A percentile compares a stretch with the other conserved stretches of the same genome.
Evolutionary conservation across 2,329 filamentous ascomycete genomes (phyloP).

Genomic region (Penicillium brasilianum): DNA sequence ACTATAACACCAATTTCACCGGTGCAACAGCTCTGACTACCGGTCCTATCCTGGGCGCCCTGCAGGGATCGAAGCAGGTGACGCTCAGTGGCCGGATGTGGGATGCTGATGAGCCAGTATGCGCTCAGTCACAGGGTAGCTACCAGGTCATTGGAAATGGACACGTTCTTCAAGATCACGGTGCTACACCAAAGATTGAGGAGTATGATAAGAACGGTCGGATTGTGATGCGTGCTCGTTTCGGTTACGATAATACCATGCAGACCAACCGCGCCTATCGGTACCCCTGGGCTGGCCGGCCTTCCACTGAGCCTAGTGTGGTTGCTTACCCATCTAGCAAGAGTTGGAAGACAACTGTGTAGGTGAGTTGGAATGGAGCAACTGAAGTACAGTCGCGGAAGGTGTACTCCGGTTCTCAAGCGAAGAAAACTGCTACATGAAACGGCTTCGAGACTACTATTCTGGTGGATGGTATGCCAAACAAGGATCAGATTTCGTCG

Average conservation of each 20-base stretch:
- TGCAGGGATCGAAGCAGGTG: conserved; percentile 24
- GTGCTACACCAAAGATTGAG: conserved; percentile 39
- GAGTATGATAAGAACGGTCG: conserved; percentile 35
- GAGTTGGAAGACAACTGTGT: conserved; percentile 28
- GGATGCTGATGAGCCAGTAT: conserved; percentile 31
- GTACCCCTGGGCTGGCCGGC: conserved; percentile 29
- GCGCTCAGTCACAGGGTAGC: conserved; percentile 34
- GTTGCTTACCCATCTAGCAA: conserved; percentile 22
- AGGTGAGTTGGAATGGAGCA: conserved; percentile 49
- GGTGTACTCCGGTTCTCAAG: conserved; percentile 19
- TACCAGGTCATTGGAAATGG: conserved; percentile 30
- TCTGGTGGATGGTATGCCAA: conserved; percentile 12
- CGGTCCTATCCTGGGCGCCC: conserved; percentile 29
- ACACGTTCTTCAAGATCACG: conserved; percentile 38
- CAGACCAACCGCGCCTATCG: conserved; percentile 38
- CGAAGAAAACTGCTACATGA: conserved; percentile 8
- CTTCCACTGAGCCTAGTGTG: conserved; percentile 24
- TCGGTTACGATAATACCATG: conserved; percentile 32
- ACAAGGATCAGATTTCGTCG: conserved; percentile 20
- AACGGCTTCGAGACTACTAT: conserved; percentile 28
- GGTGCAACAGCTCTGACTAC: conserved; percentile 34
- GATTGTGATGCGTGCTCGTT: conserved; percentile 39
- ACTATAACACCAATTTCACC: conserved; percentile 37
- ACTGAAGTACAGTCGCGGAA: conserved; percentile 38
- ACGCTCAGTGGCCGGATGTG: conserved; percentile 24